Percentiles rank a stretch among this genome's conserved stretches.
These are phyloP conservation scores for Ascochyta fabae DNA, from an alignment of 2,329 filamentous ascomycete genomes.

Conservation along the genomic window DNA sequence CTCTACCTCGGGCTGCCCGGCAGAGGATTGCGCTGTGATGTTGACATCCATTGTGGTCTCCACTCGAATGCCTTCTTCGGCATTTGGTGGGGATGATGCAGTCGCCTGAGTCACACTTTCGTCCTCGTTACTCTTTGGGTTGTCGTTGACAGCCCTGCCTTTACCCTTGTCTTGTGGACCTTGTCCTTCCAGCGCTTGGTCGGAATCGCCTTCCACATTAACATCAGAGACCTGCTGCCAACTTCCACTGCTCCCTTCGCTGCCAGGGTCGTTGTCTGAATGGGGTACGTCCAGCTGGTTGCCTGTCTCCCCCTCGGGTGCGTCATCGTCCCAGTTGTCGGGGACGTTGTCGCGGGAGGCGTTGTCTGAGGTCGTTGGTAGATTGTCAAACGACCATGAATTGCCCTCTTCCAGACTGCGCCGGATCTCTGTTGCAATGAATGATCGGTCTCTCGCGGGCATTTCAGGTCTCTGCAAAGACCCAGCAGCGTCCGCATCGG, in stretches of 20 bases:
- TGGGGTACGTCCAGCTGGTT: conserved; percentile 4
- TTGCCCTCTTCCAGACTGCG: conserved; percentile 55
- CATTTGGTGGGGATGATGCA: background rate
- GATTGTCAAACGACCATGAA: conserved; percentile 41
- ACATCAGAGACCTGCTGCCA: conserved; percentile 49
- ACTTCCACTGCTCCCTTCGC: conserved; percentile 49
- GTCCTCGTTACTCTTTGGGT: background rate
- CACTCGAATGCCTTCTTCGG: background rate
- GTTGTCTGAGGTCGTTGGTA: conserved; percentile 20
- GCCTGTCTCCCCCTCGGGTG: conserved; percentile 8
- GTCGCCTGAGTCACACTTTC: background rate
- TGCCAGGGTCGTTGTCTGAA: conserved; percentile 40
- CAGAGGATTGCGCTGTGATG: background rate
- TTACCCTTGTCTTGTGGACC: conserved; percentile 37
- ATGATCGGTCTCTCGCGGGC: conserved; percentile 54
- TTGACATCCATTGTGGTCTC: conserved; percentile 7
- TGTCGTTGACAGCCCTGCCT: conserved; percentile 23
- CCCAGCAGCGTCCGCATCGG: conserved; percentile 17
- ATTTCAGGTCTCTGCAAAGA: conserved; percentile 52
- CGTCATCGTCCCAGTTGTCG: conserved; percentile 39
- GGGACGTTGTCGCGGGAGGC: conserved; percentile 18
- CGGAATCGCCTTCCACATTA: conserved; percentile 34
- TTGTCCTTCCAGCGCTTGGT: conserved; percentile 36
- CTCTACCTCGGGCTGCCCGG: conserved; percentile 3
- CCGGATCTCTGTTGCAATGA: conserved; percentile 56